phyloP scores from a whole-genome alignment of 768 basidiomycete genomes.

The Mycena venus region DNA sequence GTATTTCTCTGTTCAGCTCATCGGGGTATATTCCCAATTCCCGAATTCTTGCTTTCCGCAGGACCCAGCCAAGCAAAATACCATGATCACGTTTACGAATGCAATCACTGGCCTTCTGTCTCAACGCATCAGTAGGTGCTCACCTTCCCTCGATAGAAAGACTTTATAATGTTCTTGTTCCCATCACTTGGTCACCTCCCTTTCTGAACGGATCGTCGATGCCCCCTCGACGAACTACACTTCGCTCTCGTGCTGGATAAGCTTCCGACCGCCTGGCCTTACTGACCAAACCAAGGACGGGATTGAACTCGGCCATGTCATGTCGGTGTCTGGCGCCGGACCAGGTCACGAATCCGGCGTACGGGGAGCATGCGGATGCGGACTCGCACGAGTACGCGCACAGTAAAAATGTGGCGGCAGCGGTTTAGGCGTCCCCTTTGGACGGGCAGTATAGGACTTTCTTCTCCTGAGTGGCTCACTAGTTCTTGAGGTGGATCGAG shows the following conservation, averaged over 20 bases:
- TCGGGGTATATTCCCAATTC: too few species aligned
- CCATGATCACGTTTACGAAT: slow-evolving; percentile 1
- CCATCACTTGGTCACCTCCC: neutral
- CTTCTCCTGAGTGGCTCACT: too few species aligned
- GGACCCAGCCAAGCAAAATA: slow-evolving; percentile 5
- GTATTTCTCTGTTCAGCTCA: neutral
- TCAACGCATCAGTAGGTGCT: slow-evolving; percentile 2
- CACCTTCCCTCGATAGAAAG: neutral
- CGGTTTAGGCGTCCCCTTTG: too few species aligned
- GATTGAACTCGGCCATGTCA: neutral
- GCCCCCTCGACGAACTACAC: neutral
- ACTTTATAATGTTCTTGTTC: neutral
- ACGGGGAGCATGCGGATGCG: neutral
- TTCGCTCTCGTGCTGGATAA: neutral
- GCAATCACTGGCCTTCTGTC: neutral
- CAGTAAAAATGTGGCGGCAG: neutral
- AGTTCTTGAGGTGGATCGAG: too few species aligned
- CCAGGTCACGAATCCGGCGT: neutral
- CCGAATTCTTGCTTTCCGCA: too few species aligned
- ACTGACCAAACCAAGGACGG: neutral
- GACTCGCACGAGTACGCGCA: neutral
- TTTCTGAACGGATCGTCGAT: neutral
- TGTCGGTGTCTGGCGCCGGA: neutral
- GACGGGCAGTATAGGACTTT: too few species aligned
- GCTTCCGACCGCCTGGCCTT: neutral